Evolutionary conservation across 2,329 filamentous ascomycete genomes (phyloP), one percentile per base, ranked within the genome.

Genomic region (Colletotrichum eremochloae): DNA sequence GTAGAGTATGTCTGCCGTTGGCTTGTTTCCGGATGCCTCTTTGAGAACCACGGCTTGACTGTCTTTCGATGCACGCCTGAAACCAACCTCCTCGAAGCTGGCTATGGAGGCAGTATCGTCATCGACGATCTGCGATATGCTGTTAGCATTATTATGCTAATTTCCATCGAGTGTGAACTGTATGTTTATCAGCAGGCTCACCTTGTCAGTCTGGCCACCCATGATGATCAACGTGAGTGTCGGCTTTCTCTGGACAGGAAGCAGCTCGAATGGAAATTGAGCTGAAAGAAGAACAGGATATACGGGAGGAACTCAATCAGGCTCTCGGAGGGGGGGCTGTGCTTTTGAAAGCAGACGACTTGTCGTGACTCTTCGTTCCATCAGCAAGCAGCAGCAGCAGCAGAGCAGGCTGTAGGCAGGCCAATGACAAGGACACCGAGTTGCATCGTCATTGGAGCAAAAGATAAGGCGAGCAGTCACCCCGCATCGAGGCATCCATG

Each of bases 1-100:
- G 71, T 86, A 84, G 57, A 82, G 78, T 18, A 86, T 77, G 52
- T 85, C 81, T 3, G 83, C 82, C 9, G 42, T 44, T 42, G 40
- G n/a, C 60, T 56, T 60, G 81, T 78, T n/a, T 81, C 81, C 56
- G 38, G 44, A 2, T 12, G 3, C 7, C 15, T 58, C 29, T 29
- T 58, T 55, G n/a, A n/a, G 8, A 3, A 62, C 62, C 20, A 78
- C 65, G 58, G 77, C 76, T 14, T 65, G 63, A 18, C 31, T 46
- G 38, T 73, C 42, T 11, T 57, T 56, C 24, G 56, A 8, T 4
- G 50, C 38, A 4, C 50, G 62, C 46, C 60, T 63, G 40, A 76
- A 74, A 15, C 67, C 73, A 40, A 82, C 76, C 11, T 82, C 79
- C 72, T 82, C 80, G 68, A 79, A 82, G 75, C 79, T 81, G 29